These are phyloP conservation scores for Ceratonia siliqua DNA, from an alignment of 306 rosid species.

Conservation along the genomic window DNA sequence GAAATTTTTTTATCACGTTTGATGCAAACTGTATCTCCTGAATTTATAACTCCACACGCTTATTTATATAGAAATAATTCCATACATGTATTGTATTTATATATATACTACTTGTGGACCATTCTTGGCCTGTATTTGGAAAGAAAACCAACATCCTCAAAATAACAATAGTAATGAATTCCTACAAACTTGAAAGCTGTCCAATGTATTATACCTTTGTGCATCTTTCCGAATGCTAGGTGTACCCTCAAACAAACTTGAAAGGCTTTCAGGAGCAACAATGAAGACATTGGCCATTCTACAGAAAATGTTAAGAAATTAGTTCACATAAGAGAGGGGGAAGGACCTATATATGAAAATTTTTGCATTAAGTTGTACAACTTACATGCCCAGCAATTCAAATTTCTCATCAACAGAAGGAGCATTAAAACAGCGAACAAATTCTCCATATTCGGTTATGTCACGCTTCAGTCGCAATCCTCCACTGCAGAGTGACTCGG, in stretches of 20 bases:
- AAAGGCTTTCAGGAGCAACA: slow-evolving; percentile 98
- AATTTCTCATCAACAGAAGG: slow-evolving; percentile 85
- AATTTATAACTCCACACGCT: not conserved
- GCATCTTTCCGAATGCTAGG: slow-evolving; percentile 98
- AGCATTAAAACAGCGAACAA: slow-evolving; percentile 92
- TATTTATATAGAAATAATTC: not conserved
- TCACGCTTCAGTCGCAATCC: slow-evolving; percentile 98
- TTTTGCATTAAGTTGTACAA: slow-evolving; percentile 7
- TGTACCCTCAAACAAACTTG: slow-evolving; percentile 90
- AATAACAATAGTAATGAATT: not conserved
- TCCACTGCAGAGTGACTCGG: slow-evolving; percentile 56
- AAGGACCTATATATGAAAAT: slow-evolving; percentile 7
- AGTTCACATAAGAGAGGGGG: not conserved
- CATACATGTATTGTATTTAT: too few species aligned
- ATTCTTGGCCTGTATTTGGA: not conserved
- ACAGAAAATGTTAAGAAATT: slow-evolving; percentile 40
- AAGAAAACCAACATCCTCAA: not conserved
- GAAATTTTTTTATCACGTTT: not conserved
- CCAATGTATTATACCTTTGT: slow-evolving; percentile 59
- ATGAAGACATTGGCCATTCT: slow-evolving; percentile 98
- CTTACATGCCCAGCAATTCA: slow-evolving; percentile 98
- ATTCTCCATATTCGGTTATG: slow-evolving; percentile 98
- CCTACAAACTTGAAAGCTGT: not conserved
- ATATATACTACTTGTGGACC: not conserved
- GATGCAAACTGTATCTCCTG: not conserved